A percentile compares a stretch with the other conserved stretches of the same genome.
phyloP scores from a whole-genome alignment of 441 rosid species.

The Gossypium gossypioides region DNA sequence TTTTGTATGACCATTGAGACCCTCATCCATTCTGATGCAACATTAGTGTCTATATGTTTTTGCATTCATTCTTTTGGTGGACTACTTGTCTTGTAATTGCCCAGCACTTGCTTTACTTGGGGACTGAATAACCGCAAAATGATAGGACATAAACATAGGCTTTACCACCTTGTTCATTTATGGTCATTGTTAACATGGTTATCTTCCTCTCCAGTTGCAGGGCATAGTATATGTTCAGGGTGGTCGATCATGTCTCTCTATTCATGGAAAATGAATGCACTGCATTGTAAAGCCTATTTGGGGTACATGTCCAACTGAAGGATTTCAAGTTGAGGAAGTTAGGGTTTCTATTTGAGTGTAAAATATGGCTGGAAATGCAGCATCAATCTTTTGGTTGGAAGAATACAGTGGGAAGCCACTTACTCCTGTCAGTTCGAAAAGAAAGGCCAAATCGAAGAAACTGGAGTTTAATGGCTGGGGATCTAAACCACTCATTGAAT shows the following conservation, averaged over 20 bases:
- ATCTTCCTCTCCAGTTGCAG: background rate
- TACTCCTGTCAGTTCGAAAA: slow-evolving; percentile 24
- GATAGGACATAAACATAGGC: background rate
- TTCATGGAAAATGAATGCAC: background rate
- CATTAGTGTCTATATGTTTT: background rate
- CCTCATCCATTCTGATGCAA: background rate
- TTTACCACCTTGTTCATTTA: background rate
- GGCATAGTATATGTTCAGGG: background rate
- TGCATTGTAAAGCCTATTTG: background rate
- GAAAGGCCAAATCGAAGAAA: slow-evolving; percentile 41
- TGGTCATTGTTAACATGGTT: background rate
- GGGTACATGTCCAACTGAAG: background rate
- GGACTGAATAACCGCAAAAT: background rate
- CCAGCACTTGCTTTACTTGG: background rate
- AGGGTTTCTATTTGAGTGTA: background rate
- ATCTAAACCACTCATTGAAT: slow-evolving; percentile 42
- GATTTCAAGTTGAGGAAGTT: background rate
- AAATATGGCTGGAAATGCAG: background rate
- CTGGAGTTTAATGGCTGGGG: slow-evolving; percentile 51
- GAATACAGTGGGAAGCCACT: slow-evolving; percentile 23
- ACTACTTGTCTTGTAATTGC: background rate
- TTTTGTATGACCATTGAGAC: background rate
- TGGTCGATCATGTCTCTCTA: background rate
- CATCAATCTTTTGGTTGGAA: slow-evolving; percentile 12
- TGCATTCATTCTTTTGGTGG: background rate